Conservation (phyloP, 2,329 filamentous ascomycete species). For the Monilinia fructigena region DNA sequence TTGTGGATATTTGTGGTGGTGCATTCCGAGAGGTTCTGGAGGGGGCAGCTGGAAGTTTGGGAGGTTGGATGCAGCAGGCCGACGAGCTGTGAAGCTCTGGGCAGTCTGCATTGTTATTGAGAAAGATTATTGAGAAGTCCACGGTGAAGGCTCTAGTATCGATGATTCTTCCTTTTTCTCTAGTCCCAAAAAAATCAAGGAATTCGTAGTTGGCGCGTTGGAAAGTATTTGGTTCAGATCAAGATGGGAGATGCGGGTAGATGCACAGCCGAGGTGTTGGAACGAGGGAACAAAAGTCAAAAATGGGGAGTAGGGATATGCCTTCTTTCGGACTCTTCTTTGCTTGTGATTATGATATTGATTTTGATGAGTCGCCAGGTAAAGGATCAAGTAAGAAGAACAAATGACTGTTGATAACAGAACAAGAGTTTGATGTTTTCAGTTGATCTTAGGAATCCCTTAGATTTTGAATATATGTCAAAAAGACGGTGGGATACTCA, state of each 20-base stretch:
- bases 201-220: constrained; percentile 1
- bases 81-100: constrained; percentile 67
- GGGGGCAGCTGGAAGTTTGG: constrained; percentile 69
- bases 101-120: constrained; percentile 52
- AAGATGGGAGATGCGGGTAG: constrained; percentile 1
- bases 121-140: constrained; percentile 36
- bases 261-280: constrained; percentile 15
- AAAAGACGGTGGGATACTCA: constrained; percentile 3
- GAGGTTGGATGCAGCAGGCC: constrained; percentile 66
- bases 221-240: constrained; percentile 1
- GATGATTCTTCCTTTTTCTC: neutral
- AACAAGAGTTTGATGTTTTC: neutral
- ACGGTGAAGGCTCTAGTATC: constrained; percentile 26
- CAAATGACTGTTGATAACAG: neutral
- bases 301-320: constrained; percentile 4
- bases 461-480: neutral
- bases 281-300: constrained; percentile 13
- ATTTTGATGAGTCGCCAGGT: neutral
- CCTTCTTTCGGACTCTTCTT: neutral
- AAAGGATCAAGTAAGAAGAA: neutral
- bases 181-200: neutral
- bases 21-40: constrained; percentile 51
- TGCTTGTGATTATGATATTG: constrained; percentile 1
- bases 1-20: constrained; percentile 43
- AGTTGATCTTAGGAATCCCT: neutral